Percentiles rank a stretch among this genome's conserved stretches.
These are phyloP conservation scores for Saururus chinensis DNA, from an alignment of 164 flowering plant genomes.

Conservation along the genomic window DNA sequence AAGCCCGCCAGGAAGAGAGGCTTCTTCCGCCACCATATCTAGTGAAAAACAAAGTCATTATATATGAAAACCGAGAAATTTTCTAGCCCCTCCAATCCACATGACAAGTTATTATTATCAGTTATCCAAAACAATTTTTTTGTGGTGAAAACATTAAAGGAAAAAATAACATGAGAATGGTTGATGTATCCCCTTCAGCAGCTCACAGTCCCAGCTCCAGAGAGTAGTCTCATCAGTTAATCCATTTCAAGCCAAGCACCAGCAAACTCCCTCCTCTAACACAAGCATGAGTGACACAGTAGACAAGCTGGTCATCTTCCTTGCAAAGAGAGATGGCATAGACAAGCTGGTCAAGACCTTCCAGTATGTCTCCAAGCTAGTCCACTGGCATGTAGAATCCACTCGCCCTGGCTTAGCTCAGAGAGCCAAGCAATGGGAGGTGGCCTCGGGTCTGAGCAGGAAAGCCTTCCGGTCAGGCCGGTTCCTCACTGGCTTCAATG, in stretches of 20 bases:
- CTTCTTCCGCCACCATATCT: no score
- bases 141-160: not conserved
- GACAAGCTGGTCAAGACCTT: conserved; percentile 98
- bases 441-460: conserved; percentile 79
- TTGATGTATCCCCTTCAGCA: not conserved
- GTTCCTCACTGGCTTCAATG: conserved; percentile 85
- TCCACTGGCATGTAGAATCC: conserved; percentile 54
- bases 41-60: no score
- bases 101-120: no score
- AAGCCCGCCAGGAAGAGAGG: no score
- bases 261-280: not conserved
- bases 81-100: no score
- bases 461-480: conserved; percentile 88
- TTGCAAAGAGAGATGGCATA: conserved; percentile 94
- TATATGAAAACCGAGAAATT: no score
- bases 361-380: conserved; percentile 91
- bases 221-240: not conserved
- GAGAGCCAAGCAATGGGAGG: conserved; percentile 67
- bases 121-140: not conserved
- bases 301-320: conserved; percentile 85
- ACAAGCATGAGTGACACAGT: conserved; percentile 60
- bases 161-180: not conserved
- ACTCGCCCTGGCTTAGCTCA: conserved; percentile 36
- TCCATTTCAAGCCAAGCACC: conserved; percentile 3
- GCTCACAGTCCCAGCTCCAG: no score